Conservation (phyloP, 805 yeast genomes). For the Wickerhamiella alocasiicola region DNA sequence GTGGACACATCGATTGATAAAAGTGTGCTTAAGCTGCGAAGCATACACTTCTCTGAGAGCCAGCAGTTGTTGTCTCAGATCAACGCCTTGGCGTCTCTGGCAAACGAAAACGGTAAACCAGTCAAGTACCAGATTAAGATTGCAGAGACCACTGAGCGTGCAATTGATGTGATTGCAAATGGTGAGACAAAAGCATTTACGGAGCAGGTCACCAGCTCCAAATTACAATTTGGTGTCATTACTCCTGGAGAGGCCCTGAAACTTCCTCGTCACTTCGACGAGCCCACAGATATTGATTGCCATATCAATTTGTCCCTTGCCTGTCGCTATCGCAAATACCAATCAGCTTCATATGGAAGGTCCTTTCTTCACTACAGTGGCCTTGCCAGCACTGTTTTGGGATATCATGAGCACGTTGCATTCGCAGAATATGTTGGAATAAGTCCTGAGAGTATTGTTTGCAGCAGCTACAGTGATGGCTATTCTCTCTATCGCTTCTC, state of each 20-base stretch:
- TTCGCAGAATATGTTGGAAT: slow-evolving; percentile 26
- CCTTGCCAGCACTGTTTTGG: slow-evolving; percentile 18
- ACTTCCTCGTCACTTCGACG: background rate
- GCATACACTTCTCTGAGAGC: background rate
- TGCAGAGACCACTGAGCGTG: slow-evolving; percentile 1
- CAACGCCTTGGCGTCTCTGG: background rate
- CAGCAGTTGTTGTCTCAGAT: background rate
- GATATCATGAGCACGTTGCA: slow-evolving; percentile 26
- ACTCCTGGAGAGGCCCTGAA: background rate
- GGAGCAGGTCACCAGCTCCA: background rate
- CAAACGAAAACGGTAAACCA: background rate
- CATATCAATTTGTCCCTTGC: background rate
- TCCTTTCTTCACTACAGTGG: slow-evolving; percentile 26
- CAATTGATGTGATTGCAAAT: background rate
- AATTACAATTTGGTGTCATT: slow-evolving; percentile 4
- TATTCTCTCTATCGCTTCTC: slow-evolving; percentile 16
- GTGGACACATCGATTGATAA: no score
- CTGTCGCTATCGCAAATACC: background rate
- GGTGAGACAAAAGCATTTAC: background rate
- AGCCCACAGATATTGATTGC: background rate
- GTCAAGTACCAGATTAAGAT: slow-evolving; percentile 1
- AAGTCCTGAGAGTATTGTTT: slow-evolving; percentile 23
- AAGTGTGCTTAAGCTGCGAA: background rate
- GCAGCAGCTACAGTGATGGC: slow-evolving; percentile 24
- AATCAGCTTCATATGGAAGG: slow-evolving; percentile 27